Conservation (phyloP, 2,329 filamentous ascomycete species). For the Ophiognomonia clavigignenti-juglandacearum region DNA sequence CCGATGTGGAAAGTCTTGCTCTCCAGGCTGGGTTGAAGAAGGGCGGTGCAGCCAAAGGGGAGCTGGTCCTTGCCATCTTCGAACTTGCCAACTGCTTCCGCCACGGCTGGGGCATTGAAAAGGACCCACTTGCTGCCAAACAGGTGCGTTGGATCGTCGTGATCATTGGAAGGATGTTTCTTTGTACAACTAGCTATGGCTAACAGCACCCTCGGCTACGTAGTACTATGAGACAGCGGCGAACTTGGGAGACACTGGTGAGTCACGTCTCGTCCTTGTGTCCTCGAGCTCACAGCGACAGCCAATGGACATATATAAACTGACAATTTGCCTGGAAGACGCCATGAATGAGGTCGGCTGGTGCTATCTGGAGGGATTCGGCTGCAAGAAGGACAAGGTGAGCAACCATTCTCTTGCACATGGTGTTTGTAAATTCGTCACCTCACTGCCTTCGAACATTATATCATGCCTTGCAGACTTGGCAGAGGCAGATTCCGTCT, state of each 20-base stretch:
- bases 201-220: constrained; percentile 3
- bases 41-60: constrained; percentile 90
- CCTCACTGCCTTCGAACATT: background rate
- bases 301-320: constrained; percentile 18
- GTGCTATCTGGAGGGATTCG: constrained; percentile 97
- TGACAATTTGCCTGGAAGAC: constrained; percentile 47
- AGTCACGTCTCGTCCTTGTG: constrained; percentile 22
- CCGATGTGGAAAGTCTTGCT: constrained; percentile 78
- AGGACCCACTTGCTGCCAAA: constrained; percentile 80
- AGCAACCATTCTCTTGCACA: constrained; percentile 28
- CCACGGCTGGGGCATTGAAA: constrained; percentile 86
- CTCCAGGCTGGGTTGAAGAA: constrained; percentile 85
- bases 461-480: constrained; percentile 7
- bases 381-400: constrained; percentile 98
- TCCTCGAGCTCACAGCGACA: background rate
- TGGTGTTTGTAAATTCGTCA: background rate
- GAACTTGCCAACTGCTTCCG: constrained; percentile 92
- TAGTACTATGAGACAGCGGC: constrained; percentile 98
- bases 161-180: background rate
- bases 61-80: constrained; percentile 93
- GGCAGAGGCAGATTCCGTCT: background rate
- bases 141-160: constrained; percentile 54
- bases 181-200: background rate
- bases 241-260: constrained; percentile 84
- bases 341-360: constrained; percentile 96